Percentiles rank a stretch among this genome's conserved stretches.
These are phyloP conservation scores for Medicago lupulina DNA, from an alignment of 306 rosid species.

Conservation along the genomic window DNA sequence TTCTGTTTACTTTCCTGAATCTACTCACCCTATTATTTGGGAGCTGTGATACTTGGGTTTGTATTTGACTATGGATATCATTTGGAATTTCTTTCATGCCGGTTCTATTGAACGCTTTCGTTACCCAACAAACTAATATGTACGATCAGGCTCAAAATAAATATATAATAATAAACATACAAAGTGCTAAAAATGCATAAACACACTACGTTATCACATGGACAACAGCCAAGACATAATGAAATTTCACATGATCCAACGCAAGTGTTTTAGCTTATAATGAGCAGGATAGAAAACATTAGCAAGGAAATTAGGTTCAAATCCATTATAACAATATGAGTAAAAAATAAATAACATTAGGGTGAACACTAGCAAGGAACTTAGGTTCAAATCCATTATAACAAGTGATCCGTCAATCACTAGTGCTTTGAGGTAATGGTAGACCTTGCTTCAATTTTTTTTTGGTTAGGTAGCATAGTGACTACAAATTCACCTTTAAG, in stretches of 20 bases:
- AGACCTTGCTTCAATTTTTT: too few relatives aligned
- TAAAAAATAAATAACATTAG: too few relatives aligned
- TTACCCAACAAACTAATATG: too few relatives aligned
- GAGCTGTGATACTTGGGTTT: neutral
- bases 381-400: too few relatives aligned
- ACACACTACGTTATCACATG: neutral
- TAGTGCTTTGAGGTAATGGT: too few relatives aligned
- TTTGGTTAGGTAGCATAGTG: too few relatives aligned
- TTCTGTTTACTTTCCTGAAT: conserved; percentile 27
- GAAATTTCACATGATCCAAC: neutral
- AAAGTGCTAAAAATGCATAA: too few relatives aligned
- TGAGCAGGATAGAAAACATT: neutral
- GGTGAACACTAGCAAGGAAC: too few relatives aligned
- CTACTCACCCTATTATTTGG: conserved; percentile 15
- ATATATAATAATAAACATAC: too few relatives aligned
- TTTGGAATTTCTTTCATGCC: conserved; percentile 19
- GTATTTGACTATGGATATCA: conserved; percentile 36
- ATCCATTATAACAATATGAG: neutral
- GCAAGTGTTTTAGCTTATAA: neutral
- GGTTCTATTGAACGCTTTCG: neutral
- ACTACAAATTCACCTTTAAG: too few relatives aligned
- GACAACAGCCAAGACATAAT: neutral
- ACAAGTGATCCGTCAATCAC: neutral
- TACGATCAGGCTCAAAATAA: too few relatives aligned
- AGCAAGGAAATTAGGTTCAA: neutral